A percentile compares a stretch with the other conserved stretches of the same genome.
Conservation (phyloP, 1,284 basidiomycete genomes). For the Sanghuangporus baumii region DNA sequence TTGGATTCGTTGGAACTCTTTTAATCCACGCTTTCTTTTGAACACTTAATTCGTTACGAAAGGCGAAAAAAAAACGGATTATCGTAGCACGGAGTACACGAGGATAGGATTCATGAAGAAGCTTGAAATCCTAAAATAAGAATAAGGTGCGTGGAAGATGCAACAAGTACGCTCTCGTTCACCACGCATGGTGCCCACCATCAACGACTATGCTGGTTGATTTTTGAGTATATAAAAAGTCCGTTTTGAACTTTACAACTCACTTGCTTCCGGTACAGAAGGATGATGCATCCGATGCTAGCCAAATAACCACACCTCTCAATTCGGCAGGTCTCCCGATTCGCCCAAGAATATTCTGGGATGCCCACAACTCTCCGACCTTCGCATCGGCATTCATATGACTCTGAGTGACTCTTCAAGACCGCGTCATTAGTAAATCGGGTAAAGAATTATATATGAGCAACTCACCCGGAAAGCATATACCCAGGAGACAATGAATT, state of each 20-base stretch:
- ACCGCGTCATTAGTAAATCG: constrained; percentile 8
- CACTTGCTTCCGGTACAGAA: constrained; percentile 75
- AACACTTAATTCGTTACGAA: too few relatives aligned
- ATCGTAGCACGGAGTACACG: too few relatives aligned
- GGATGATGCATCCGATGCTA: constrained; percentile 70
- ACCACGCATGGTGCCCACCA: constrained; percentile 71
- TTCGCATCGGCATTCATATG: constrained; percentile 46
- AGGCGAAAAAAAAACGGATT: too few relatives aligned
- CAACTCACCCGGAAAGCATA: constrained; percentile 61
- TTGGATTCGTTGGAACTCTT: too few relatives aligned
- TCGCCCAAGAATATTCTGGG: constrained; percentile 68
- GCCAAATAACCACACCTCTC: constrained; percentile 72
- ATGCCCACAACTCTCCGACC: constrained; percentile 82
- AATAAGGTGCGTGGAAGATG: too few relatives aligned
- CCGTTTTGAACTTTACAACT: constrained; percentile 22
- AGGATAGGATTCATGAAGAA: too few relatives aligned
- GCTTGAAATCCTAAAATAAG: too few relatives aligned
- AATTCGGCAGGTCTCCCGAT: constrained; percentile 74
- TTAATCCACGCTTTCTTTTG: too few relatives aligned
- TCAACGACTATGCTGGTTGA: constrained; percentile 57
- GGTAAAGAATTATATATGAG: background rate
- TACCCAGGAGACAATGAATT: constrained; percentile 72
- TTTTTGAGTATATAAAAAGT: background rate
- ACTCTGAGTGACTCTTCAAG: constrained; percentile 55
- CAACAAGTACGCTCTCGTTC: constrained; percentile 14